A percentile compares a stretch with the other conserved stretches of the same genome.
Conservation (phyloP, 2,329 filamentous ascomycete genomes). For the Aspergillus sergii region DNA sequence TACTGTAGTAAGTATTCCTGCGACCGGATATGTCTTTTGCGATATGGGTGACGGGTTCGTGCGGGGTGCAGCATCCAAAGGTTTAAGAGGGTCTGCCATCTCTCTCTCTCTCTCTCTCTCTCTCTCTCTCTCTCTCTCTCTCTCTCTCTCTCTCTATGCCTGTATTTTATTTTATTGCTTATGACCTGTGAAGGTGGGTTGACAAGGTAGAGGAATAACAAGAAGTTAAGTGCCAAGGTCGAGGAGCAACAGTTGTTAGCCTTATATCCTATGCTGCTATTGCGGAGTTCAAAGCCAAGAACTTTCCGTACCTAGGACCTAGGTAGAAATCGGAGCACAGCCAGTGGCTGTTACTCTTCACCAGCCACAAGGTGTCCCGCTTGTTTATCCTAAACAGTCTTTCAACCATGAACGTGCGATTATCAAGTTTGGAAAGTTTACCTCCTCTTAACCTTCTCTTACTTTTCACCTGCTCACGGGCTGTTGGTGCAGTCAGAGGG, state of each 20-base stretch:
- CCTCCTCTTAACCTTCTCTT: neutral
- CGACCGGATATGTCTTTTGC: constrained; percentile 68
- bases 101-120: neutral
- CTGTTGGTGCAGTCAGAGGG: no score
- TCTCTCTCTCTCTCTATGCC: neutral
- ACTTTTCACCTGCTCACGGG: no score
- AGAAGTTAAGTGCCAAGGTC: neutral
- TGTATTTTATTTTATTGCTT: neutral
- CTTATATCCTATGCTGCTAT: neutral
- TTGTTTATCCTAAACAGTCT: neutral
- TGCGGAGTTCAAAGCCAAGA: no score
- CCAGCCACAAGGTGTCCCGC: neutral
- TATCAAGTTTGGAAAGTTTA: no score
- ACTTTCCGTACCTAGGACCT: neutral
- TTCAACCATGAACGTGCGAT: no score
- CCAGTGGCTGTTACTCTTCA: neutral
- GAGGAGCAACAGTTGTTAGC: neutral
- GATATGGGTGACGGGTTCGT: constrained; percentile 56
- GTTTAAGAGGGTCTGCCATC: constrained; percentile 42
- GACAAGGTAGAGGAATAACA: neutral
- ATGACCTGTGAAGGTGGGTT: neutral
- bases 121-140: constrained; percentile 14
- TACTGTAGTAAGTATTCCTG: constrained; percentile 76
- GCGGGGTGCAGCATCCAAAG: constrained; percentile 28
- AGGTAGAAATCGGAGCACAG: neutral